phyloP scores from a whole-genome alignment of 2,329 filamentous ascomycete genomes.

The Corinectria fuckeliana region DNA sequence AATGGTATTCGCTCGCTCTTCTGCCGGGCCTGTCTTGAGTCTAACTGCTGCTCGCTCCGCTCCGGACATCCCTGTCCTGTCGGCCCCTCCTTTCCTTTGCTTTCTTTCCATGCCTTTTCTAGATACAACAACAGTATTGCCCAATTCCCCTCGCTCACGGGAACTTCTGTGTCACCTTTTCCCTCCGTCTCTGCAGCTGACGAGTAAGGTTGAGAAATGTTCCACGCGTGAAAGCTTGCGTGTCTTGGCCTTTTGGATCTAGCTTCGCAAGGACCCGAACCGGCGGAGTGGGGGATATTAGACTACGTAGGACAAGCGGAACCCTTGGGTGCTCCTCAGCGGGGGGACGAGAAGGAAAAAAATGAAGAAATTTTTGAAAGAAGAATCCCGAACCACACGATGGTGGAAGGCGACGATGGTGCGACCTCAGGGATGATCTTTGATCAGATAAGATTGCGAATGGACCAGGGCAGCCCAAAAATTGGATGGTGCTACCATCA shows the following conservation, averaged over 20 bases:
- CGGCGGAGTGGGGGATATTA: constrained; percentile 22
- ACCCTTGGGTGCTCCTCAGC: neutral
- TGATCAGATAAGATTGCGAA: constrained; percentile 34
- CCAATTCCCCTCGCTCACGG: neutral
- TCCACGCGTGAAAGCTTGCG: constrained; percentile 15
- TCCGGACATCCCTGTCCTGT: constrained; percentile 6
- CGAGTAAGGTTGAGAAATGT: constrained; percentile 23
- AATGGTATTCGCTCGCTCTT: neutral
- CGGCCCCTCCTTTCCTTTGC: neutral
- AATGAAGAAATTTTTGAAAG: neutral
- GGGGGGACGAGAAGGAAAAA: constrained; percentile 1
- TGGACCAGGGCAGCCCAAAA: neutral
- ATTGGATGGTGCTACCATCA: neutral
- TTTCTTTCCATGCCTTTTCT: neutral
- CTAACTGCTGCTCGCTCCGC: constrained; percentile 8
- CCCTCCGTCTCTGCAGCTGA: constrained; percentile 7
- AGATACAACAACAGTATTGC: neutral
- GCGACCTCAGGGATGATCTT: constrained; percentile 51
- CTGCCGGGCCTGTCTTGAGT: neutral
- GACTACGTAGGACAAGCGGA: constrained; percentile 4
- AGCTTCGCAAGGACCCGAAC: constrained; percentile 16
- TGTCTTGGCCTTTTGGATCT: neutral
- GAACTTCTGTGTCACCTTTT: neutral
- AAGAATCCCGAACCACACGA: neutral
- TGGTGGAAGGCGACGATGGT: constrained; percentile 20